phyloP scores from a whole-genome alignment of 2,329 filamentous ascomycete species.

The Amphichorda felina region DNA sequence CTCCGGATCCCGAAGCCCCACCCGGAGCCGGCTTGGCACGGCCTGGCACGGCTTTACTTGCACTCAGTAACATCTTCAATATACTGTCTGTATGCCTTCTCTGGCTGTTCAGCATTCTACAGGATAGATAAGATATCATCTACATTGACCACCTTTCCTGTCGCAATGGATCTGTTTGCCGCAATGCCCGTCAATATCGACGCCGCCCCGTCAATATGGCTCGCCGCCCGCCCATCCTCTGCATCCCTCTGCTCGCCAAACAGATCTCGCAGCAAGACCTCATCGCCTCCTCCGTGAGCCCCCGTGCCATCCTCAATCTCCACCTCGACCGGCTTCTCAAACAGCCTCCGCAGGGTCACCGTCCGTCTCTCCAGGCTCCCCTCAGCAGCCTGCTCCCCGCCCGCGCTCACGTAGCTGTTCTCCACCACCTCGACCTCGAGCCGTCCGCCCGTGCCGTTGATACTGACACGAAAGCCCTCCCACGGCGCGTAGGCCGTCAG shows the following conservation, averaged over 20 bases:
- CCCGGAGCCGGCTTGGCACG: too few species aligned
- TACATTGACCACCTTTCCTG: slow-evolving; percentile 42
- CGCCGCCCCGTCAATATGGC: slow-evolving; percentile 44
- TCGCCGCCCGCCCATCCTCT: slow-evolving; percentile 43
- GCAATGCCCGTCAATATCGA: slow-evolving; percentile 49
- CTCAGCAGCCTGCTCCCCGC: slow-evolving; percentile 42
- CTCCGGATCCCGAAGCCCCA: too few species aligned
- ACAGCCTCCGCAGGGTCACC: slow-evolving; percentile 38
- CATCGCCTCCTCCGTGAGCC: slow-evolving; percentile 49
- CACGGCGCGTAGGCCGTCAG: slow-evolving; percentile 50
- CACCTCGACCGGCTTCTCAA: slow-evolving; percentile 43
- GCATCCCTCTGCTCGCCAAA: slow-evolving; percentile 29
- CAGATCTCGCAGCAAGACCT: slow-evolving; percentile 41
- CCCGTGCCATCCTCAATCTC: slow-evolving; percentile 38
- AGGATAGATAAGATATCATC: slow-evolving; percentile 31
- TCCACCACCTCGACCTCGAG: slow-evolving; percentile 52
- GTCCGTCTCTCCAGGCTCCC: slow-evolving; percentile 37
- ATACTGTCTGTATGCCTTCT: too few species aligned
- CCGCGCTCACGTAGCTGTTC: slow-evolving; percentile 48
- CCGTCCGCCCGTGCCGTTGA: slow-evolving; percentile 46
- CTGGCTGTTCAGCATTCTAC: not conserved
- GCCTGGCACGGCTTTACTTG: too few species aligned
- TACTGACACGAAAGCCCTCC: slow-evolving; percentile 46
- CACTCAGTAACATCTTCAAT: too few species aligned
- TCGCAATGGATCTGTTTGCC: slow-evolving; percentile 44